Evolutionary conservation across 768 basidiomycete genomes (phyloP), one percentile per base, ranked within the genome.

Genomic region (Tulasnella sp.): DNA sequence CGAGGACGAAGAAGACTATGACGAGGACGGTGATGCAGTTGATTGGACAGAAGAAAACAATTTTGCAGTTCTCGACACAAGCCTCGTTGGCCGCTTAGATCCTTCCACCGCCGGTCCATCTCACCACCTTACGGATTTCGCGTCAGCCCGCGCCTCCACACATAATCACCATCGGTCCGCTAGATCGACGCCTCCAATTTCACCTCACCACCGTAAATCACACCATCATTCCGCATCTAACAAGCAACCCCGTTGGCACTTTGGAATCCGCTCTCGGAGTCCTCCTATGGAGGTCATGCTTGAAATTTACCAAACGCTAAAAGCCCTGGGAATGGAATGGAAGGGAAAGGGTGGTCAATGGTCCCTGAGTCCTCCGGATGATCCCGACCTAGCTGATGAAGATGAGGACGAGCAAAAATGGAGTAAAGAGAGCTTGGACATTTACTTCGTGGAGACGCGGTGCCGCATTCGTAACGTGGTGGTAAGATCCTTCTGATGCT

Each of bases 271-370:
- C 31, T 92, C 88, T 63, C 77, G 93, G 59, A 86, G 83, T 58
- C 89, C 92, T 31, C 96, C 93, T 19, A 94, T 98, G 88, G 96
- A 99, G 69, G 94, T 99, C 21, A 97, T 99, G 93, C 72, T 96
- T 23, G 94, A 97, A 76, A 96, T 99, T 50, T 98, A 99, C 70
- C 75, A 87, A 60, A 96, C 93, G 40, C 72, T 99, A 49, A 84
- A 85, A 70, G 74, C 82, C 59, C 74, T 97, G 17, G 88, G 85
- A 14, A 94, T 98, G 89, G 90, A 99, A 70, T 99, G 96, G 96
- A 88, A 88, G 68, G 82, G 86, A 72, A 96, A 96, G 75, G 78
- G 77, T 61, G 80, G 80, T 59, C 31, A 46, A 6, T 57, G 52
- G 45, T 39, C 40, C n/a, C 15, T 51, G 37, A 35, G 41, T 21